Evolutionary conservation across 73 alveolate species (phyloP).

Genomic region (Tetrahymena borealis): DNA sequence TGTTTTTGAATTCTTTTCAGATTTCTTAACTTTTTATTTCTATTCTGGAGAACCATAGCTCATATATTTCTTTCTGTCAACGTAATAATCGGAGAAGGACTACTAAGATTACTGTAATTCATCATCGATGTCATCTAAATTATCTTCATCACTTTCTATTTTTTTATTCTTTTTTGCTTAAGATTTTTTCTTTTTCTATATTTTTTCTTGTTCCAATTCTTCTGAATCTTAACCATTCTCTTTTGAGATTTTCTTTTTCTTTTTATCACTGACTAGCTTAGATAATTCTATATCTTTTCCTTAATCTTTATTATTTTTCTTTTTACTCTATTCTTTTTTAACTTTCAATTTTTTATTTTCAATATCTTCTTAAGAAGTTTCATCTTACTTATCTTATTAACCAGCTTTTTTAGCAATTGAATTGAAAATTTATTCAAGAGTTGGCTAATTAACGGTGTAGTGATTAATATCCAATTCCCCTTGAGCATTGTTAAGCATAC

Average conservation of each 20-base stretch:
- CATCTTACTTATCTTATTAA: neutral
- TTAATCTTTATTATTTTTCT: neutral
- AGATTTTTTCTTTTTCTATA: neutral
- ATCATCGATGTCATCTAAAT: no score
- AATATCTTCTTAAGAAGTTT: neutral
- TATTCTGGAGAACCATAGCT: neutral
- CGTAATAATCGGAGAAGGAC: neutral
- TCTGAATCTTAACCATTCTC: neutral
- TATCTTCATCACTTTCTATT: neutral
- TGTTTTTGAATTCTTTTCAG: neutral
- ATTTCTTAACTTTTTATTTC: neutral
- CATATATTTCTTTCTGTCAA: neutral
- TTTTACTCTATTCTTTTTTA: neutral
- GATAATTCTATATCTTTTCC: neutral
- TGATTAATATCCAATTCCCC: constrained; percentile 6
- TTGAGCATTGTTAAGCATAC: constrained; percentile 26
- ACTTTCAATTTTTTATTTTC: no score
- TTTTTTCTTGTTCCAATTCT: neutral
- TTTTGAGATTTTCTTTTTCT: neutral
- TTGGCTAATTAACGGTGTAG: constrained; percentile 43
- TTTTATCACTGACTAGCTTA: neutral
- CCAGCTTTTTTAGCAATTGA: constrained; percentile 29
- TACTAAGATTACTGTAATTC: neutral
- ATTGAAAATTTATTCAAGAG: constrained; percentile 49
- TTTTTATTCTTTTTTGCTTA: neutral